phyloP scores from a whole-genome alignment of 306 rosid genomes.

The Dryas drummondii region DNA sequence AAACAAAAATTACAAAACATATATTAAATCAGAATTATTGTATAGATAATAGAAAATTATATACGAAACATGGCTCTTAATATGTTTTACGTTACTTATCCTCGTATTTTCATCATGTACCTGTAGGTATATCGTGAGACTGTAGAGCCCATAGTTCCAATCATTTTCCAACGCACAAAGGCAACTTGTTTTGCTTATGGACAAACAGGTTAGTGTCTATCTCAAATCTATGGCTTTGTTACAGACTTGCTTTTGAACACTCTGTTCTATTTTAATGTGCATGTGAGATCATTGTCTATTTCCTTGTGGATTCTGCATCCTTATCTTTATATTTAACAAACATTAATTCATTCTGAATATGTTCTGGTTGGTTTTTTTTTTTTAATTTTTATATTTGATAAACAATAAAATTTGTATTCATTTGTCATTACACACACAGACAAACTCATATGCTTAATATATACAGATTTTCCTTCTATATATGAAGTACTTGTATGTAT shows the following conservation, averaged over 20 bases:
- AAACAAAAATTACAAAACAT: slow-evolving; percentile 5
- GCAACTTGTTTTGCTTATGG: slow-evolving; percentile 99
- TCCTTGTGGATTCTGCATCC: background rate
- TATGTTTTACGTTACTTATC: slow-evolving; percentile 10
- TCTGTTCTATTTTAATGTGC: background rate
- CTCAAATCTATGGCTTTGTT: slow-evolving; percentile 28
- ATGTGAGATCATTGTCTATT: background rate
- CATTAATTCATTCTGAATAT: background rate
- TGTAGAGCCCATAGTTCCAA: slow-evolving; percentile 98
- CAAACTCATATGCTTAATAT: background rate
- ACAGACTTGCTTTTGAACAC: slow-evolving; percentile 12
- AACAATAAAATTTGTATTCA: background rate
- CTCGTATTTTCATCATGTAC: slow-evolving; percentile 2
- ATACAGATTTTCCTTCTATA: background rate
- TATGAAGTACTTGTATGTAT: background rate
- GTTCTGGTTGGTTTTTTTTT: background rate
- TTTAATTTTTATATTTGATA: background rate
- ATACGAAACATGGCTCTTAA: background rate
- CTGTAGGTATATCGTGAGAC: slow-evolving; percentile 91
- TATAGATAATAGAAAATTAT: background rate
- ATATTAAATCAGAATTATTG: background rate
- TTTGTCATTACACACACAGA: background rate
- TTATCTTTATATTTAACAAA: background rate
- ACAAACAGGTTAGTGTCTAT: slow-evolving; percentile 75
- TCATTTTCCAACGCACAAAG: slow-evolving; percentile 93